Conservation (phyloP, 2,329 filamentous ascomycete genomes). For the Tolypocladium tundrense region DNA sequence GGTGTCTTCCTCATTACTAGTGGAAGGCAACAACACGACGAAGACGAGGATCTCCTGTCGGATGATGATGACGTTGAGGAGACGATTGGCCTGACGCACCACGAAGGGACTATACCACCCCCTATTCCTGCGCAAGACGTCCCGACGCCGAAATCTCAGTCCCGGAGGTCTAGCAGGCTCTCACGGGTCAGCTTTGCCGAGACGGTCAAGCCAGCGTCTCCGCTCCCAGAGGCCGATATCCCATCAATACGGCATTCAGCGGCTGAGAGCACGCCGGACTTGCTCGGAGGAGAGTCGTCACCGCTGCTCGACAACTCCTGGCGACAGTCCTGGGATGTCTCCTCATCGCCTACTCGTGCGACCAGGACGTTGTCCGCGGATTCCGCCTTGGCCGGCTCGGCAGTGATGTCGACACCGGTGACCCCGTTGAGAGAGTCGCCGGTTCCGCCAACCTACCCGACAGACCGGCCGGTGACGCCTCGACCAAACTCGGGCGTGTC, state of each 20-base stretch:
- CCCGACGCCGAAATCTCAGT: constrained; percentile 18
- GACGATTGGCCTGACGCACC: constrained; percentile 48
- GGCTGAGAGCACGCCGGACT: constrained; percentile 18
- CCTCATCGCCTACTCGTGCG: constrained; percentile 20
- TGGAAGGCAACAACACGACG: constrained; percentile 54
- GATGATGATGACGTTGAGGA: constrained; percentile 53
- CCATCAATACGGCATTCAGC: constrained; percentile 24
- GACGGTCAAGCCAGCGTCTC: constrained; percentile 23
- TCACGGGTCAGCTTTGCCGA: constrained; percentile 36
- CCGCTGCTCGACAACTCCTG: constrained; percentile 34
- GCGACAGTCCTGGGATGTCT: constrained; percentile 23
- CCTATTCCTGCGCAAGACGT: constrained; percentile 9
- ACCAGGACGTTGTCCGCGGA: constrained; percentile 27
- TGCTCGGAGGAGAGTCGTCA: constrained; percentile 22
- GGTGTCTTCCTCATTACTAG: constrained; percentile 97
- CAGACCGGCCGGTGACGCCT: constrained; percentile 17
- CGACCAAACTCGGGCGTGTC: constrained; percentile 16
- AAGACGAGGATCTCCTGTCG: constrained; percentile 41
- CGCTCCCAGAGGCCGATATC: constrained; percentile 24
- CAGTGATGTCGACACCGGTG: constrained; percentile 11
- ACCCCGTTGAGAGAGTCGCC: constrained; percentile 21
- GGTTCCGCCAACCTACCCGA: constrained; percentile 9
- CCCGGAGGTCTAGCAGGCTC: constrained; percentile 37
- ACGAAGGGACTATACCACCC: constrained; percentile 23
- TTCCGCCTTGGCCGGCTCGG: constrained; percentile 17